Conservation (phyloP, 495 filamentous ascomycete species). For the Annulohypoxylon stygium region DNA sequence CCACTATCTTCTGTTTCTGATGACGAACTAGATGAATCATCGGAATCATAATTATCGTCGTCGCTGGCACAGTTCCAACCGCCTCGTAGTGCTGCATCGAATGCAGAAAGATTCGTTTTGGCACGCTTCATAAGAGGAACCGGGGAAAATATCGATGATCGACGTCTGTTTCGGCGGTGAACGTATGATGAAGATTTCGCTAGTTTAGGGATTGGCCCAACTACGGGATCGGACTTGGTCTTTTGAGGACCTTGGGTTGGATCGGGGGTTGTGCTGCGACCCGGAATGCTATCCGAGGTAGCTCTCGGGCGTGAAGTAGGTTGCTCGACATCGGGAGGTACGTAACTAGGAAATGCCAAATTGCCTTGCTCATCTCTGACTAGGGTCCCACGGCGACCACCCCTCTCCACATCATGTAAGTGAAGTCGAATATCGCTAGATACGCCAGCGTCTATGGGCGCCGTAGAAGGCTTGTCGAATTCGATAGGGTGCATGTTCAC, state of each 20-base stretch:
- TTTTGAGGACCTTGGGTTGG: slow-evolving; percentile 30
- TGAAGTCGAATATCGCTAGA: slow-evolving; percentile 14
- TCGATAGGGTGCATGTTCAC: slow-evolving; percentile 38
- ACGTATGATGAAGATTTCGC: slow-evolving; percentile 39
- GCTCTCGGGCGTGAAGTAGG: slow-evolving; percentile 41
- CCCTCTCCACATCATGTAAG: slow-evolving; percentile 25
- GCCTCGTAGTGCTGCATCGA: slow-evolving; percentile 19
- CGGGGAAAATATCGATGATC: slow-evolving; percentile 24
- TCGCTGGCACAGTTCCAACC: slow-evolving; percentile 7
- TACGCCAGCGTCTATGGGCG: slow-evolving; percentile 22
- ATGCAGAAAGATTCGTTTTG: slow-evolving; percentile 48
- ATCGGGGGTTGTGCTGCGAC: slow-evolving; percentile 11
- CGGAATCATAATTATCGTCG: slow-evolving; percentile 9
- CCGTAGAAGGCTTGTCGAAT: slow-evolving; percentile 41
- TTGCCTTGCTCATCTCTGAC: slow-evolving; percentile 52
- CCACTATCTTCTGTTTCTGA: slow-evolving; percentile 48
- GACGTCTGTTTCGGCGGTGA: slow-evolving; percentile 22
- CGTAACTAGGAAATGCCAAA: slow-evolving; percentile 54
- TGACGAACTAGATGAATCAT: slow-evolving; percentile 44
- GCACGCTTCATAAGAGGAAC: slow-evolving; percentile 44
- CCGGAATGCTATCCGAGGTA: slow-evolving; percentile 22
- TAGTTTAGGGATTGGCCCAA: slow-evolving; percentile 24
- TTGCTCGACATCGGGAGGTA: slow-evolving; percentile 54
- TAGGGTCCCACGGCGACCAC: slow-evolving; percentile 46
- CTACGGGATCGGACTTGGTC: slow-evolving; percentile 30